Evolutionary conservation across 805 yeast species (phyloP).

Genomic region (Yamadazyma laniorum): DNA sequence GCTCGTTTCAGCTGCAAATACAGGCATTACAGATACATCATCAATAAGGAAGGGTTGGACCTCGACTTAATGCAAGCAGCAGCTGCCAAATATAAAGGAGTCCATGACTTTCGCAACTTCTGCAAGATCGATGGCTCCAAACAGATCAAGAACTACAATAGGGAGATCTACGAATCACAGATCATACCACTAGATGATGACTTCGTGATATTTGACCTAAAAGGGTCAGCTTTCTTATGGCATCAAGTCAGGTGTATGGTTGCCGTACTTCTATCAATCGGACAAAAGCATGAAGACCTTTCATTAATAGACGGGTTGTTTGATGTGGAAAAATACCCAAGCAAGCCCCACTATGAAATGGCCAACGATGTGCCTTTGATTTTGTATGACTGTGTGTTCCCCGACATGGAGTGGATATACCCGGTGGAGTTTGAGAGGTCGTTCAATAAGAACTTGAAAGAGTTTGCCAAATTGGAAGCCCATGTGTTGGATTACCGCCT

Average conservation of each 20-base stretch:
- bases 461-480: constrained; percentile 46
- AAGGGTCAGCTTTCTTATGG: constrained; percentile 93
- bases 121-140: constrained; percentile 94
- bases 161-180: constrained; percentile 56
- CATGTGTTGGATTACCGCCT: constrained; percentile 55
- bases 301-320: constrained; percentile 56
- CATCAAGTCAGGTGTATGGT: constrained; percentile 97
- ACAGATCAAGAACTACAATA: constrained; percentile 76
- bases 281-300: constrained; percentile 70
- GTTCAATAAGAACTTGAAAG: constrained; percentile 36
- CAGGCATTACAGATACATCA: constrained; percentile 84
- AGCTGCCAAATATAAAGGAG: constrained; percentile 61
- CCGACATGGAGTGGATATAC: constrained; percentile 65
- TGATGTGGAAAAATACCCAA: constrained; percentile 54
- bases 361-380: constrained; percentile 88
- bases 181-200: constrained; percentile 45
- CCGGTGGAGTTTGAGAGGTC: constrained; percentile 26
- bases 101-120: constrained; percentile 89
- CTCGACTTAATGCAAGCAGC: constrained; percentile 68
- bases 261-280: constrained; percentile 76
- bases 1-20: constrained; percentile 89
- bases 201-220: constrained; percentile 67
- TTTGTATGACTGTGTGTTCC: constrained; percentile 78
- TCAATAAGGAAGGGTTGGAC: constrained; percentile 57
- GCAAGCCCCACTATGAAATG: constrained; percentile 80